Evolutionary conservation across 441 rosid genomes (phyloP).

Genomic region (Aquilaria agallochum): DNA sequence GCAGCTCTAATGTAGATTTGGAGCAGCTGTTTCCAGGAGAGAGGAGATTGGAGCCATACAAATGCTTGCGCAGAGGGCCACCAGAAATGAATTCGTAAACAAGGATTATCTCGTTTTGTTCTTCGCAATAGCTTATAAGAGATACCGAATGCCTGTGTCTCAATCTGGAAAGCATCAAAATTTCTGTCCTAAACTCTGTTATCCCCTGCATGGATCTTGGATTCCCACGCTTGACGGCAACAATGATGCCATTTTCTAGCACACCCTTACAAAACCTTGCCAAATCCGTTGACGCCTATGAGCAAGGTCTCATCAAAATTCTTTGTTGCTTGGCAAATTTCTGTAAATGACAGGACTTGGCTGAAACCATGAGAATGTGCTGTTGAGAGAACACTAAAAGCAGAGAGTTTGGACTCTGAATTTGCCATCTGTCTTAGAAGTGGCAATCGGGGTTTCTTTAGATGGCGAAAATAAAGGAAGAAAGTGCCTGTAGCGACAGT

Average conservation of each 20-base stretch:
- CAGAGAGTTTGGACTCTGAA: slow-evolving; percentile 19
- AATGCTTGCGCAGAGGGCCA: slow-evolving; percentile 16
- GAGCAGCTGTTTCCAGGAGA: slow-evolving; percentile 19
- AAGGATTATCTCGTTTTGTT: slow-evolving; percentile 20
- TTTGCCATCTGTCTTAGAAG: slow-evolving; percentile 16
- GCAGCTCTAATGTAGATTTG: slow-evolving; percentile 25
- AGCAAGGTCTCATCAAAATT: slow-evolving; percentile 20
- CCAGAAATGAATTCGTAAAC: slow-evolving; percentile 22
- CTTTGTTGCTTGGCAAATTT: slow-evolving; percentile 21
- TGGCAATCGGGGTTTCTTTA: slow-evolving; percentile 17
- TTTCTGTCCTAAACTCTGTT: slow-evolving; percentile 23
- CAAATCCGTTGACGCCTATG: slow-evolving; percentile 20
- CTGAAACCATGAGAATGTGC: slow-evolving; percentile 18
- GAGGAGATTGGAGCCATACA: slow-evolving; percentile 15
- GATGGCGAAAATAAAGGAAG: slow-evolving; percentile 3
- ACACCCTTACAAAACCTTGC: slow-evolving; percentile 19
- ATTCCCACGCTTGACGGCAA: slow-evolving; percentile 21
- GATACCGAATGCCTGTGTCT: slow-evolving; percentile 21
- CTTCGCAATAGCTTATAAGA: slow-evolving; percentile 22
- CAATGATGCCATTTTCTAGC: slow-evolving; percentile 14
- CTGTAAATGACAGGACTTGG: slow-evolving; percentile 16
- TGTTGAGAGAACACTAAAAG: slow-evolving; percentile 21
- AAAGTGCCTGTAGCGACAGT: slow-evolving; percentile 2
- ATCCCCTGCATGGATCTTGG: slow-evolving; percentile 22
- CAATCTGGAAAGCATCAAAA: slow-evolving; percentile 20